A percentile compares a stretch with the other conserved stretches of the same genome.
Evolutionary conservation across 1,284 basidiomycete genomes (phyloP).

Genomic region (Leccinum fallax): DNA sequence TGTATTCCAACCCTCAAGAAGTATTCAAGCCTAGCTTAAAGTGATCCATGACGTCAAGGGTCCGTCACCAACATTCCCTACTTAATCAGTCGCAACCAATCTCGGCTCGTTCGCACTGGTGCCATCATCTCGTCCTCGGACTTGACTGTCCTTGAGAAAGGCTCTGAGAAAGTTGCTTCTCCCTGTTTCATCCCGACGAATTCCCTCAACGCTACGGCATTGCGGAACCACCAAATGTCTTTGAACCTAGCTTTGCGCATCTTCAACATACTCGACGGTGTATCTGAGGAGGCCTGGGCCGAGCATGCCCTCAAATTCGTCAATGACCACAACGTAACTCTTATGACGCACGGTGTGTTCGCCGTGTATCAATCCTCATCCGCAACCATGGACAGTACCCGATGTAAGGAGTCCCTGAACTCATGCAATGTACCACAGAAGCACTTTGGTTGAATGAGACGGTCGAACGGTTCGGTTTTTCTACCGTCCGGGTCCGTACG

Average conservation of each 20-base stretch:
- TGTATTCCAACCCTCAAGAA: not conserved
- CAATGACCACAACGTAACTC: constrained; percentile 67
- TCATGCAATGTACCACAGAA: too few relatives aligned
- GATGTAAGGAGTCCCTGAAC: constrained; percentile 69
- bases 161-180: constrained; percentile 71
- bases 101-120: constrained; percentile 86
- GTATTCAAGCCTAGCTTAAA: constrained; percentile 26
- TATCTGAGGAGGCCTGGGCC: constrained; percentile 80
- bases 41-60: constrained; percentile 62
- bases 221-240: constrained; percentile 82
- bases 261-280: constrained; percentile 73
- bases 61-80: constrained; percentile 93
- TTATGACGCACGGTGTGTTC: constrained; percentile 85
- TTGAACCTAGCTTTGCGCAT: constrained; percentile 92
- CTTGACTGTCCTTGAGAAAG: constrained; percentile 68
- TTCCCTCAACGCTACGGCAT: constrained; percentile 75
- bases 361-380: constrained; percentile 90
- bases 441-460: too few relatives aligned
- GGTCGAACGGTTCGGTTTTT: too few relatives aligned
- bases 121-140: constrained; percentile 89
- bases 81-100: constrained; percentile 80
- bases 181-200: constrained; percentile 68
- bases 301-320: constrained; percentile 74
- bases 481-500: too few relatives aligned
- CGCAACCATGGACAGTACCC: constrained; percentile 94